Conservation (phyloP, 1,284 basidiomycete species). For the Lignosus rhinocerotis region DNA sequence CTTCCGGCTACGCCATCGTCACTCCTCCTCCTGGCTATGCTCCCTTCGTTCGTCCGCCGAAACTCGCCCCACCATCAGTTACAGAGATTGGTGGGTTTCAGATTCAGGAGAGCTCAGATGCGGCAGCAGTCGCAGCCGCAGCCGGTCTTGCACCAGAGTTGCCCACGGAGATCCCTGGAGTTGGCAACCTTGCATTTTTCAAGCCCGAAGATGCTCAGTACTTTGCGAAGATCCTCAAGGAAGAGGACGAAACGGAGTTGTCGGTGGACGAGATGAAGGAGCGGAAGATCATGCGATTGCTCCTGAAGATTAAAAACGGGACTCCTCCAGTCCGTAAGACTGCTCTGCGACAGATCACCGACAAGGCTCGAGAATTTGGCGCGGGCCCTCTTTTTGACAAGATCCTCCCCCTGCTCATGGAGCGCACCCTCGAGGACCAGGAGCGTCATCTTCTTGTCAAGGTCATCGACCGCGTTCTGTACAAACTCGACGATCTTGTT, state of each 20-base stretch:
- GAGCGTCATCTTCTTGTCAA: conserved; percentile 98
- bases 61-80: conserved; percentile 74
- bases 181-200: conserved; percentile 97
- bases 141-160: conserved; percentile 92
- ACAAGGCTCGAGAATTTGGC: conserved; percentile 98
- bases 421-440: conserved; percentile 97
- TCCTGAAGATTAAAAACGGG: conserved; percentile 99
- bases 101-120: conserved; percentile 92
- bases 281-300: conserved; percentile 99
- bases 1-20: conserved; percentile 88
- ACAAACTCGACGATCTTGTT: conserved; percentile 99
- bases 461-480: conserved; percentile 97
- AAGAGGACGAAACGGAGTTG: conserved; percentile 94
- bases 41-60: conserved; percentile 77
- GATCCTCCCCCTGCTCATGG: conserved; percentile 98
- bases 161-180: conserved; percentile 98
- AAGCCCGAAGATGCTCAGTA: conserved; percentile 98
- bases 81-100: conserved; percentile 87
- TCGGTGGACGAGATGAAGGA: conserved; percentile 99
- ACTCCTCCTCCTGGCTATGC: conserved; percentile 94
- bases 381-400: conserved; percentile 99
- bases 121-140: conserved; percentile 82
- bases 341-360: conserved; percentile 97
- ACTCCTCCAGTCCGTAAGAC: conserved; percentile 98
- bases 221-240: conserved; percentile 94